Conservation (phyloP, 257 asterid species). For the Capsicum baccatum region DNA sequence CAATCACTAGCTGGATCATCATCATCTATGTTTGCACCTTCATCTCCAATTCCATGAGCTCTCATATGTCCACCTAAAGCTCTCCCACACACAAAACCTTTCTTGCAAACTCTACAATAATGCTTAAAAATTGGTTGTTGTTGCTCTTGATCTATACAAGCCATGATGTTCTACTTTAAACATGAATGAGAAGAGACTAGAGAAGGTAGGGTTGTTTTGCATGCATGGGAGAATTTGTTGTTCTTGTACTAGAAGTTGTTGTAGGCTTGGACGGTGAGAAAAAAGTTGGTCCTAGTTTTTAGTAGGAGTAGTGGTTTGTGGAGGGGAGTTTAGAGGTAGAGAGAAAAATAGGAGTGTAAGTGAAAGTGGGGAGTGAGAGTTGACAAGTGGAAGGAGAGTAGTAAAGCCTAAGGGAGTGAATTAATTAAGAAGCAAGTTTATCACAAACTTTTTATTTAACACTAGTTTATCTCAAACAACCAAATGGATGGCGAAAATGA, state of each 20-base stretch:
- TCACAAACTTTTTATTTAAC: background rate
- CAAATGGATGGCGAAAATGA: background rate
- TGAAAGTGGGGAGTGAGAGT: conserved; percentile 20
- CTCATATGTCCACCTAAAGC: conserved; percentile 99
- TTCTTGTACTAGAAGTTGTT: conserved; percentile 31
- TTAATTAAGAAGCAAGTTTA: background rate
- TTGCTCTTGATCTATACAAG: conserved; percentile 50
- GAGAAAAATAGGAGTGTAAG: conserved; percentile 33
- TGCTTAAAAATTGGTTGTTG: conserved; percentile 59
- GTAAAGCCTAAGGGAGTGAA: conserved; percentile 24
- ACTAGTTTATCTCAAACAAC: background rate
- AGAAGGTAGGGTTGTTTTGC: background rate
- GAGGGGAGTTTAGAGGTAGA: conserved; percentile 33
- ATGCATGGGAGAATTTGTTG: conserved; percentile 27
- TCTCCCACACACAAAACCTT: conserved; percentile 92
- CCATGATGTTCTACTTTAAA: conserved; percentile 33
- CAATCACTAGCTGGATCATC: conserved; percentile 73
- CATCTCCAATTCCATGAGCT: conserved; percentile 92
- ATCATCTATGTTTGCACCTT: conserved; percentile 55
- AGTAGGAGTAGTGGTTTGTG: conserved; percentile 33
- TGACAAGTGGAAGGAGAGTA: conserved; percentile 34
- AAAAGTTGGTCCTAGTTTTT: conserved; percentile 31
- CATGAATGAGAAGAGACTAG: background rate
- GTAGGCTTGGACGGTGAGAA: conserved; percentile 25
- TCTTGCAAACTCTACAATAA: conserved; percentile 90